Percentiles rank a stretch among this genome's conserved stretches.
phyloP scores from a whole-genome alignment of 371 early-diverging fungal genomes.

The Capillidium heterosporum region DNA sequence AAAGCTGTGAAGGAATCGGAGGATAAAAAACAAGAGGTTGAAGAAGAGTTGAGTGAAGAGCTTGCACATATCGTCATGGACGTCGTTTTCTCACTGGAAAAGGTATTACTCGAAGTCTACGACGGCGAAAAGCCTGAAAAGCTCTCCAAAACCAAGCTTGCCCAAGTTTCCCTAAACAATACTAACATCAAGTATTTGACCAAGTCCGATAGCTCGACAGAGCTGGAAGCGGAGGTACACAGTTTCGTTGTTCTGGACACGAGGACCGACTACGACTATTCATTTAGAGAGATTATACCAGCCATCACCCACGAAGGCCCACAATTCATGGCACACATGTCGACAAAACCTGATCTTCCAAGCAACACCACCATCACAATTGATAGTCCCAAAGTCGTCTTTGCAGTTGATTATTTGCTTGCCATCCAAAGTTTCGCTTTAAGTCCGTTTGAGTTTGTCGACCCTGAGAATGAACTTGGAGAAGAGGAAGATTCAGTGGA shows the following conservation, averaged over 20 bases:
- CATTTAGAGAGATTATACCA: slow-evolving; percentile 71
- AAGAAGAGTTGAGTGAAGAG: background rate
- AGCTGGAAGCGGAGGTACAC: slow-evolving; percentile 49
- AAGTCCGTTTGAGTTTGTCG: slow-evolving; percentile 22
- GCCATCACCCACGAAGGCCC: slow-evolving; percentile 38
- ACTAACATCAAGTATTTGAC: slow-evolving; percentile 41
- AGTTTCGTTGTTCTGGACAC: slow-evolving; percentile 66
- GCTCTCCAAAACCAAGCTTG: slow-evolving; percentile 20
- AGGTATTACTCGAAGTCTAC: slow-evolving; percentile 47
- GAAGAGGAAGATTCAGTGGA: slow-evolving; percentile 7
- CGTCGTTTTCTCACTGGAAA: slow-evolving; percentile 18
- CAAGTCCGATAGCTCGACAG: slow-evolving; percentile 36
- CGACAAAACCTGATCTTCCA: slow-evolving; percentile 13
- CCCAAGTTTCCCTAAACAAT: slow-evolving; percentile 30
- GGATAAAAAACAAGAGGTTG: background rate
- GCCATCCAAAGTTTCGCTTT: slow-evolving; percentile 46
- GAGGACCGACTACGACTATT: slow-evolving; percentile 42
- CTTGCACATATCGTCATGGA: slow-evolving; percentile 15
- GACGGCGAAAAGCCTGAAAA: slow-evolving; percentile 22
- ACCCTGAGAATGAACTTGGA: background rate
- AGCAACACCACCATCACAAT: slow-evolving; percentile 40
- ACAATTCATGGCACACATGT: slow-evolving; percentile 26
- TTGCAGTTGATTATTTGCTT: slow-evolving; percentile 71
- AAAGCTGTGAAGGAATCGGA: background rate
- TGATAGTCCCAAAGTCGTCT: slow-evolving; percentile 62